Conservation (phyloP, 495 filamentous ascomycete species). For the Ramalina peruviana region DNA sequence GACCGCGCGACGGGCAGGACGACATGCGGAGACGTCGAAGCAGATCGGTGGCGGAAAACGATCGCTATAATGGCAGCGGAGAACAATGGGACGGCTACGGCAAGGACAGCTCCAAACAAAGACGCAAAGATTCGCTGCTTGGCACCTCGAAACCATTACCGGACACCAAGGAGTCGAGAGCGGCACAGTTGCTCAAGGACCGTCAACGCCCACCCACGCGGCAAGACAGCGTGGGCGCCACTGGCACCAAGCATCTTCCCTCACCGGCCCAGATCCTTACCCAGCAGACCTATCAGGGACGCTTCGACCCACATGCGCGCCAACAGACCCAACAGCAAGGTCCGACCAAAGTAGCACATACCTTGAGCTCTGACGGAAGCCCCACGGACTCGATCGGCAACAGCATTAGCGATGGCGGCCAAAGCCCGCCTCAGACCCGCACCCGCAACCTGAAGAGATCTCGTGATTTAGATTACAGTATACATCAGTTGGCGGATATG, state of each 20-base stretch:
- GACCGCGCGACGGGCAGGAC: conserved; percentile 5
- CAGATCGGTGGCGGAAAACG: conserved; percentile 11
- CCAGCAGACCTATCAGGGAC: not conserved
- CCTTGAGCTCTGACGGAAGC: conserved; percentile 4
- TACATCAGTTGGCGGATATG: conserved; percentile 10
- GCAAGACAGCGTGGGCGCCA: not conserved
- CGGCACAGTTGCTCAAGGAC: conserved; percentile 7
- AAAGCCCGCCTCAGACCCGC: not conserved
- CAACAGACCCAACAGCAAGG: conserved; percentile 1
- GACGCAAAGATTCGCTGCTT: conserved; percentile 8
- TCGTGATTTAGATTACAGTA: conserved; percentile 13
- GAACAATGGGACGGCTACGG: conserved; percentile 7
- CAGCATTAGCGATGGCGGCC: conserved; percentile 4
- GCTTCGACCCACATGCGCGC: conserved; percentile 1
- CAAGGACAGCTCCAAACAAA: conserved; percentile 9
- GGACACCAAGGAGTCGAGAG: conserved; percentile 4
- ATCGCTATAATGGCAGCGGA: conserved; percentile 3
- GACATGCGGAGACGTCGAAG: conserved; percentile 5
- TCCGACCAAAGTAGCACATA: conserved; percentile 10
- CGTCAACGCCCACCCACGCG: conserved; percentile 8
- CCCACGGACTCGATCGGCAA: conserved; percentile 10
- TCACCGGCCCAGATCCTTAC: conserved; percentile 2
- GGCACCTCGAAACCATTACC: conserved; percentile 8
- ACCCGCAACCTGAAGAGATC: conserved; percentile 8
- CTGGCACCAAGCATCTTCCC: not conserved